Evolutionary conservation across 441 rosid species (phyloP).

Genomic region (Populus hybrid): DNA sequence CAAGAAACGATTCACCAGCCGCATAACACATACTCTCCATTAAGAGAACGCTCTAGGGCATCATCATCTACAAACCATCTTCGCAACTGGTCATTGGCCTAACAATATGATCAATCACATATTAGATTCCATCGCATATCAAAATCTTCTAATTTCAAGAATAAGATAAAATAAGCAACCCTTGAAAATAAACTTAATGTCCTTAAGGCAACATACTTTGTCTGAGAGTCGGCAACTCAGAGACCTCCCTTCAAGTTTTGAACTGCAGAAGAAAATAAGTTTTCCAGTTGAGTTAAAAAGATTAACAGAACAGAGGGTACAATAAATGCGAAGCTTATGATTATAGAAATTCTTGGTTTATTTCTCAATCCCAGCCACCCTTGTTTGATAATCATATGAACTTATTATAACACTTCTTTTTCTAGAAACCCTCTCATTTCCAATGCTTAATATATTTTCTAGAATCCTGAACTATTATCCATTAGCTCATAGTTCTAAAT

Average conservation of each 20-base stretch:
- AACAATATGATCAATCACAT: slow-evolving; percentile 15
- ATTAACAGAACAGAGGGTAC: neutral
- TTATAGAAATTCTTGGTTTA: neutral
- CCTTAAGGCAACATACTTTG: slow-evolving; percentile 43
- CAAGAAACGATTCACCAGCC: slow-evolving; percentile 1
- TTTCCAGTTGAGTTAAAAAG: neutral
- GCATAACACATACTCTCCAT: slow-evolving; percentile 59
- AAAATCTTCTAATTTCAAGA: neutral
- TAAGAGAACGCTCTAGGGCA: slow-evolving; percentile 80
- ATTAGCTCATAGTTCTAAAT: neutral
- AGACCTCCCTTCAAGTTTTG: slow-evolving; percentile 80
- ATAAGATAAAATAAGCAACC: neutral
- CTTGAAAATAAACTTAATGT: neutral
- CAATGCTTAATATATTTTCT: neutral
- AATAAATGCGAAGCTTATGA: neutral
- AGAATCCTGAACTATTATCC: neutral
- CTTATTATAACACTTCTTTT: neutral
- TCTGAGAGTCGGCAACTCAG: slow-evolving; percentile 79
- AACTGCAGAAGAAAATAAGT: slow-evolving; percentile 38
- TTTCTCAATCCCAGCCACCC: neutral
- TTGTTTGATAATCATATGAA: neutral
- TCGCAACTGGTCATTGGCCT: slow-evolving; percentile 72
- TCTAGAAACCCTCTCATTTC: neutral
- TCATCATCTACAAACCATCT: slow-evolving; percentile 80
- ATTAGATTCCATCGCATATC: slow-evolving; percentile 11